Evolutionary conservation across 1,139 yeast genomes (phyloP).

Genomic region (Debaryomyces coudertii): DNA sequence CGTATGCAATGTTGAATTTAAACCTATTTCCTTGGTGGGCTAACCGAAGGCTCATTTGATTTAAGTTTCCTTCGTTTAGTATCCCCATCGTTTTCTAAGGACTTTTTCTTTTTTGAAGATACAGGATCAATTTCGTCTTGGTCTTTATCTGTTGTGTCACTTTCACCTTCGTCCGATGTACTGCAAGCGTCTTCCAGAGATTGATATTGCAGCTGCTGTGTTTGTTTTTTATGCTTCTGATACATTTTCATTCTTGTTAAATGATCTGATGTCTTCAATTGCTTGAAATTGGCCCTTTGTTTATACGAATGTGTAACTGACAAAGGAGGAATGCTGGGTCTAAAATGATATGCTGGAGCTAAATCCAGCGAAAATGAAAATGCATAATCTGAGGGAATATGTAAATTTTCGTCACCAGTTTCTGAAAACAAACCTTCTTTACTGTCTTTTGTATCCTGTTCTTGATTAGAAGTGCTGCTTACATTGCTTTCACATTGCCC

Average conservation of each 20-base stretch:
- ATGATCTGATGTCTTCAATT: constrained; percentile 15
- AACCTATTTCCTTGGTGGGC: constrained; percentile 1
- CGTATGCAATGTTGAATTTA: not conserved
- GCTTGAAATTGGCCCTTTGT: constrained; percentile 16
- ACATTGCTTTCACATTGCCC: not conserved
- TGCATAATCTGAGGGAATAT: constrained; percentile 39
- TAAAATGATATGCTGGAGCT: constrained; percentile 42
- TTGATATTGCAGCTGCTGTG: constrained; percentile 5
- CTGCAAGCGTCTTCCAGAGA: constrained; percentile 15
- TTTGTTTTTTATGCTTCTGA: constrained; percentile 7
- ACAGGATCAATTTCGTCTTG: constrained; percentile 12
- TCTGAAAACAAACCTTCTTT: not conserved
- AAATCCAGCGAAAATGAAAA: constrained; percentile 38
- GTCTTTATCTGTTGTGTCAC: constrained; percentile 14
- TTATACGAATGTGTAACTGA: constrained; percentile 38
- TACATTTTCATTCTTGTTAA: constrained; percentile 13
- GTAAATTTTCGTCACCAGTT: constrained; percentile 14
- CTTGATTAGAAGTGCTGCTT: not conserved
- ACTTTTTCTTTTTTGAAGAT: constrained; percentile 10
- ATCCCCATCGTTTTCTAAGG: constrained; percentile 8
- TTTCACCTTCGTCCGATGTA: constrained; percentile 17
- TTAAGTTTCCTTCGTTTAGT: constrained; percentile 10
- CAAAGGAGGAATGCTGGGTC: constrained; percentile 49
- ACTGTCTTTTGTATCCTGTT: constrained; percentile 5
- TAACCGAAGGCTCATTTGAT: not conserved